Percentiles rank a stretch among this genome's conserved stretches.
Evolutionary conservation across 2,329 filamentous ascomycete genomes (phyloP).

Genomic region (Trichoderma gracile): DNA sequence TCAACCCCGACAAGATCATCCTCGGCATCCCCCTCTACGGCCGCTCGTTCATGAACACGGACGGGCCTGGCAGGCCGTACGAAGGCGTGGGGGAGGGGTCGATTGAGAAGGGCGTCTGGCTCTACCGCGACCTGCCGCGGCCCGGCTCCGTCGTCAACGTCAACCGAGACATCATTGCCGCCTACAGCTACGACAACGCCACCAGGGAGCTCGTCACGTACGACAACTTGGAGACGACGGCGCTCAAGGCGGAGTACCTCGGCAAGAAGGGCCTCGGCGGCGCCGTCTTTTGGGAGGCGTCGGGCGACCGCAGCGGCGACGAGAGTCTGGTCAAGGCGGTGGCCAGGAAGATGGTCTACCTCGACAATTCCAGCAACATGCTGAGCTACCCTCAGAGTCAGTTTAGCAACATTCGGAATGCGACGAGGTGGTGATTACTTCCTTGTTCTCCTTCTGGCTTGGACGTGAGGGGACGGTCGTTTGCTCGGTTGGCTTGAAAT

Average conservation of each 20-base stretch:
- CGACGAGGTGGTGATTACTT: constrained; percentile 31
- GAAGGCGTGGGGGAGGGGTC: constrained; percentile 62
- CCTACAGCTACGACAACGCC: constrained; percentile 67
- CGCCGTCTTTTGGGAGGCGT: constrained; percentile 83
- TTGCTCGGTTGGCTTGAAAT: too few relatives aligned
- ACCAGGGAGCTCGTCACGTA: constrained; percentile 68
- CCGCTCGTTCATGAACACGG: constrained; percentile 69
- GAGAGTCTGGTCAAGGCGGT: constrained; percentile 61
- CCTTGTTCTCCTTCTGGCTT: not conserved
- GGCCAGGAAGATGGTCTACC: constrained; percentile 46
- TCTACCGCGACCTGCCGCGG: constrained; percentile 70
- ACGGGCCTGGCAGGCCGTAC: constrained; percentile 65
- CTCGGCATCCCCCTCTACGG: constrained; percentile 80
- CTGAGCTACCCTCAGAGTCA: constrained; percentile 57
- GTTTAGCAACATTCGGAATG: constrained; percentile 58
- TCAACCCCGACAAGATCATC: constrained; percentile 65
- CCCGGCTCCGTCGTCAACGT: constrained; percentile 57
- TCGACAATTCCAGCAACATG: constrained; percentile 55
- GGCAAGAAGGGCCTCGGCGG: constrained; percentile 64
- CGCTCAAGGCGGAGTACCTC: constrained; percentile 66
- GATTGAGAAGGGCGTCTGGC: constrained; percentile 64
- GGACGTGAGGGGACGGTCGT: not conserved
- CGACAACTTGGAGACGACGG: constrained; percentile 60
- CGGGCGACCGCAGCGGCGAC: constrained; percentile 58
- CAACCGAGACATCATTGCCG: constrained; percentile 60